Evolutionary conservation across 352 stramenopile species (phyloP), one percentile per base, ranked within the genome.

Genomic region (Elongisporangium prolatum): DNA sequence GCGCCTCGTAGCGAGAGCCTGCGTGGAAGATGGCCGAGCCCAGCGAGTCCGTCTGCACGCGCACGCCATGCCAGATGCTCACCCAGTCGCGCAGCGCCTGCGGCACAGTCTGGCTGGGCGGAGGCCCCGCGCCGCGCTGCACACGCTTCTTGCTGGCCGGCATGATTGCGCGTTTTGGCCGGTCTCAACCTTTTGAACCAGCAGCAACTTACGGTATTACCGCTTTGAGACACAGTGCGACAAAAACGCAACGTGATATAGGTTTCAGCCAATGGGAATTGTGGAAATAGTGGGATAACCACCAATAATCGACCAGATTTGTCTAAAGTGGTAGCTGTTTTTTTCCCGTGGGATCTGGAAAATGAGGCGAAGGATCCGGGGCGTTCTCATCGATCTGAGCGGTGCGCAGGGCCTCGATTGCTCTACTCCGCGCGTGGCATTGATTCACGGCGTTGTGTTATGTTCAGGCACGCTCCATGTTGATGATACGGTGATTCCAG

Each of bases 31-130:
- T 88, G 16, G 74, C 68, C 13, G 71, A 76, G 20, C 17, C 50
- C 16, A 25, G 37, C 17, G 48, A 44, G 24, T 47, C 56, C 54
- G 18, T 72, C 49, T 82, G 74, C 47, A 93, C 76, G 49, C 75
- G 72, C 21, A 93, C 84, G 52, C 84, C 84, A 55, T 91, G 84
- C 84, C 84, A 93, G 48, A 89, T 80, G 68, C 91, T 77, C 38
- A 88, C 80, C 84, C 84, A 93, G 56, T 92, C 79, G 40, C 74
- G 67, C 18, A 92, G 62, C 28, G 75, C 72, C 13, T 78, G 70
- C 0, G 80, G 83, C 49, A 90, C 78, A 52, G 72, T 71, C 52
- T 90, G 83, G 40, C 70, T 71, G 38, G 63, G 68, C 50, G 78
- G 65, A 40, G 74, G 67, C 51, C 74, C 54, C n/a, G 70, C 57